Conservation (phyloP, 2,329 filamentous ascomycete genomes). For the Colletotrichum filicis region DNA sequence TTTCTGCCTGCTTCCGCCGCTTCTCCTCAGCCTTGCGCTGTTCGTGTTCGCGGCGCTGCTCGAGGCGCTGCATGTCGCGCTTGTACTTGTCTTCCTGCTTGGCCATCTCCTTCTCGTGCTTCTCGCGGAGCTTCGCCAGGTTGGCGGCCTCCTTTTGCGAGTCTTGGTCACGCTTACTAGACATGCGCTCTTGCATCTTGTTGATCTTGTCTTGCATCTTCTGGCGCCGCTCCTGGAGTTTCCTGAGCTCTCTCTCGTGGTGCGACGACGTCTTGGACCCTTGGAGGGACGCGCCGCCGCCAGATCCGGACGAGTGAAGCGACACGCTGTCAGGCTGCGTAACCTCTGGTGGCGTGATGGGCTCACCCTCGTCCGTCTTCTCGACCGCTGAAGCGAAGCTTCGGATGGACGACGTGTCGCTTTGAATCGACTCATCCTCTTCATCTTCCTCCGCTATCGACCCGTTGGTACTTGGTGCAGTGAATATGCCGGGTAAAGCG, state of each 20-base stretch:
- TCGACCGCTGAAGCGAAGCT: constrained; percentile 63
- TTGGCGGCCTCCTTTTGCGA: constrained; percentile 61
- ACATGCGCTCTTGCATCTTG: constrained; percentile 62
- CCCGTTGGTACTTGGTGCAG: constrained; percentile 40
- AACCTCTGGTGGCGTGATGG: constrained; percentile 20
- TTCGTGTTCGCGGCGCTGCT: constrained; percentile 72
- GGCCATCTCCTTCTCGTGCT: constrained; percentile 70
- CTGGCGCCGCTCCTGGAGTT: constrained; percentile 68
- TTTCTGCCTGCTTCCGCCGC: constrained; percentile 61
- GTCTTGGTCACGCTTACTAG: constrained; percentile 57
- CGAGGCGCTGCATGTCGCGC: constrained; percentile 71
- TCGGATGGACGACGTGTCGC: constrained; percentile 57
- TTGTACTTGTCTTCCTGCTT: constrained; percentile 76
- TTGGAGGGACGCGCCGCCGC: constrained; percentile 2
- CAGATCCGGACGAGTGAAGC: constrained; percentile 52
- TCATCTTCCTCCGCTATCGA: constrained; percentile 44
- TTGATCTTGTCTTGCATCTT: constrained; percentile 72
- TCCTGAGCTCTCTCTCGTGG: constrained; percentile 73
- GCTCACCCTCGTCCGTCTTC: constrained; percentile 43
- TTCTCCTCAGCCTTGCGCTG: constrained; percentile 67
- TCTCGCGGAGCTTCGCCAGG: constrained; percentile 69
- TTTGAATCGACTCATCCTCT: constrained; percentile 44
- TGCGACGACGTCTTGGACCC: constrained; percentile 46
- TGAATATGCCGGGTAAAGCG: constrained; percentile 41
- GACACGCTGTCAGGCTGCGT: constrained; percentile 33